Conservation (phyloP, 352 stramenopile species). For the Phytophthora pluvialis region DNA sequence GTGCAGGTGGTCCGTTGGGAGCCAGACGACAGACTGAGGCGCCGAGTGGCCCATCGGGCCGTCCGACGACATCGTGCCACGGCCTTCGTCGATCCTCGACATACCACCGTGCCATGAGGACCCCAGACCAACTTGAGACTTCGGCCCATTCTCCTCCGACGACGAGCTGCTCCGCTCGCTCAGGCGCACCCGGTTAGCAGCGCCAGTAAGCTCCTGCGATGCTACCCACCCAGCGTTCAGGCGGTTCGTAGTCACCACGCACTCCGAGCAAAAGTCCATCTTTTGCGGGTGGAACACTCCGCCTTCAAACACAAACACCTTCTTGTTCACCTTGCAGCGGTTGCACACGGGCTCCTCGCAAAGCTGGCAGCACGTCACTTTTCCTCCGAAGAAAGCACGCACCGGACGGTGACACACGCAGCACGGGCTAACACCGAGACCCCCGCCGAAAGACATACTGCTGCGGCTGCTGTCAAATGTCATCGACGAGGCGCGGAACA, state of each 20-base stretch:
- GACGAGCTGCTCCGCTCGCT: constrained; percentile 31
- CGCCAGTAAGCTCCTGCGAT: constrained; percentile 51
- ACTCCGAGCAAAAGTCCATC: constrained; percentile 73
- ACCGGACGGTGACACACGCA: constrained; percentile 31
- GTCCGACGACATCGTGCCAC: constrained; percentile 48
- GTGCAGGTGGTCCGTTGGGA: constrained; percentile 38
- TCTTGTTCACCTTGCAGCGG: constrained; percentile 54
- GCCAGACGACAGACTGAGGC: constrained; percentile 34
- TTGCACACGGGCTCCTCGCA: constrained; percentile 46
- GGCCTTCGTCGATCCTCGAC: constrained; percentile 44
- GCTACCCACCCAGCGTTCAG: constrained; percentile 61
- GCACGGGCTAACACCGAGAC: constrained; percentile 15
- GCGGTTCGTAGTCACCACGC: constrained; percentile 48
- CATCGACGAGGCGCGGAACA: constrained; percentile 30
- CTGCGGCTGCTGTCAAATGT: constrained; percentile 35
- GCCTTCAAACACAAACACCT: constrained; percentile 51
- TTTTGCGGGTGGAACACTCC: constrained; percentile 64
- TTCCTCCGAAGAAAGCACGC: constrained; percentile 35
- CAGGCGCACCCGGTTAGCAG: constrained; percentile 18
- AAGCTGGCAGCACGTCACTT: constrained; percentile 40
- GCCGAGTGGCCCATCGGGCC: constrained; percentile 22
- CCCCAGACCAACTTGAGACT: constrained; percentile 20
- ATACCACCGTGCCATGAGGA: constrained; percentile 31
- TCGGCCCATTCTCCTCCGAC: constrained; percentile 18
- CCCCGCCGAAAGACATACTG: constrained; percentile 22